phyloP scores from a whole-genome alignment of 2,329 filamentous ascomycete genomes.

The Xylariales sp. region DNA sequence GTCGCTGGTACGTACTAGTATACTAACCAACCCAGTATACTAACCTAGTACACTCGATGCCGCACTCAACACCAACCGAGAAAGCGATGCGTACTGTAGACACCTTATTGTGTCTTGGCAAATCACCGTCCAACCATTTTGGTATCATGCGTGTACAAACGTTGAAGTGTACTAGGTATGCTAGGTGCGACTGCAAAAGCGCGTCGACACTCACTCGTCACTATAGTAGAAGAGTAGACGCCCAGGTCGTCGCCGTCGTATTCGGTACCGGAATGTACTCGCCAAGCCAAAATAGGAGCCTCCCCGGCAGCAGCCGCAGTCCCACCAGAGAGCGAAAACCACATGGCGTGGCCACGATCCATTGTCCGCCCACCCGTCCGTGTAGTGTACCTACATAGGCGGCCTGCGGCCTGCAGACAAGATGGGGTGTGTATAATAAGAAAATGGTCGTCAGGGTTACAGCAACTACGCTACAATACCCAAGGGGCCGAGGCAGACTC shows the following conservation, averaged over 20 bases:
- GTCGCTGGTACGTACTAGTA: neutral
- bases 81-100: constrained; percentile 9
- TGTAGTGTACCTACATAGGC: constrained; percentile 2
- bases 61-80: neutral
- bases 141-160: neutral
- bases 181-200: neutral
- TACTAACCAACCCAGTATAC: neutral
- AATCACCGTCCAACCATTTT: neutral
- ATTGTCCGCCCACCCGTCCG: constrained; percentile 11
- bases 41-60: neutral
- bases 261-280: constrained; percentile 24
- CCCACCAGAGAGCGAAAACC: constrained; percentile 30
- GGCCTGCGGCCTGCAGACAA: constrained; percentile 31
- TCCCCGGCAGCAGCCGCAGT: constrained; percentile 37
- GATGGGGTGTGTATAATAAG: constrained; percentile 22
- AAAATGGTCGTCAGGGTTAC: constrained; percentile 20
- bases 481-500: constrained; percentile 23
- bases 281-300: constrained; percentile 28
- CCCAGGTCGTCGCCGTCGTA: constrained; percentile 16
- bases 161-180: neutral
- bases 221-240: neutral
- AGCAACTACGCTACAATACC: constrained; percentile 8
- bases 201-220: neutral
- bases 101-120: constrained; percentile 11
- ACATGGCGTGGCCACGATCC: constrained; percentile 35